Evolutionary conservation across 106 monocot species (phyloP).

Genomic region (Chionographis japonica): DNA sequence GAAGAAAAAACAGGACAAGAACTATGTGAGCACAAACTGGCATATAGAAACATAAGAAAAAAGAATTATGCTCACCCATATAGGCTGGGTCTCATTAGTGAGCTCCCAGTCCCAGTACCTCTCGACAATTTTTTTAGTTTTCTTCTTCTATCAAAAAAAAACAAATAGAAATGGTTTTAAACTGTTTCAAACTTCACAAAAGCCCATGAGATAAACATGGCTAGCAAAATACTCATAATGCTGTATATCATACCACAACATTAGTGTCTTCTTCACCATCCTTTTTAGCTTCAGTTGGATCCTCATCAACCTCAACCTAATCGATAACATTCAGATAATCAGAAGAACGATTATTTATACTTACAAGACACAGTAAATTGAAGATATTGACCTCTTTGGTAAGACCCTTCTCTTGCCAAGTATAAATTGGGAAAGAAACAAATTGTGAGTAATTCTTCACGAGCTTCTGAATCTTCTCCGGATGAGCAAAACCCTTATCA

Average conservation of each 20-base stretch:
- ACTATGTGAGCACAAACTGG: neutral
- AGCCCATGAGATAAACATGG: neutral
- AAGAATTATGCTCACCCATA: slow-evolving; percentile 64
- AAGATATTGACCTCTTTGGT: slow-evolving; percentile 71
- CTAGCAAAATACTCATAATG: neutral
- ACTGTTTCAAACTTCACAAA: neutral
- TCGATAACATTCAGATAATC: neutral
- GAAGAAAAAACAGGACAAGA: neutral
- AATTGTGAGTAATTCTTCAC: slow-evolving; percentile 99
- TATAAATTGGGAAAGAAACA: slow-evolving; percentile 94
- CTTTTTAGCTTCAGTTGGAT: slow-evolving; percentile 61
- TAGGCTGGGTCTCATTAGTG: slow-evolving; percentile 91
- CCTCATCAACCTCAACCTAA: slow-evolving; percentile 96
- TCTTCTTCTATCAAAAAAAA: slow-evolving; percentile 74
- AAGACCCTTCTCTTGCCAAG: slow-evolving; percentile 96
- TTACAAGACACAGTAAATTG: neutral
- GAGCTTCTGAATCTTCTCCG: slow-evolving; percentile 89
- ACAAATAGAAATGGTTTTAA: no score
- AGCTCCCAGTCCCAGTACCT: slow-evolving; percentile 99
- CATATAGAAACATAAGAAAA: neutral
- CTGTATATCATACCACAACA: slow-evolving; percentile 42
- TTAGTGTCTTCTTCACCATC: slow-evolving; percentile 52
- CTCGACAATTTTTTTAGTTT: slow-evolving; percentile 90
- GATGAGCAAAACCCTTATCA: slow-evolving; percentile 90
- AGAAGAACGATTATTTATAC: neutral